Base-by-base conservation (phyloP, 1,284 basidiomycete species). In the Tetrapyrgos nigripes region DNA sequence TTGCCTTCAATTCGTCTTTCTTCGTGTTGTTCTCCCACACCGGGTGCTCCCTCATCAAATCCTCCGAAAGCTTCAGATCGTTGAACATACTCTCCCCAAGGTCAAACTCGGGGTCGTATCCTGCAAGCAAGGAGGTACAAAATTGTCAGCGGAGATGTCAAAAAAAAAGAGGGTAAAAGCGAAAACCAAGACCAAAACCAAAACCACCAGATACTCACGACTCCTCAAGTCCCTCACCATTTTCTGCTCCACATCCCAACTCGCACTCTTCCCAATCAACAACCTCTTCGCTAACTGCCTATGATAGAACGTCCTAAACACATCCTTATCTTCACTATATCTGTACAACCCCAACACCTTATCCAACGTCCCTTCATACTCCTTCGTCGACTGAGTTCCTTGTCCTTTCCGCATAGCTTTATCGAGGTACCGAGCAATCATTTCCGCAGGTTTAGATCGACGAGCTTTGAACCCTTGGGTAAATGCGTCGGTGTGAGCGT, bases 221-320 rank as follows among this genome's bases (percentile, higher is more conserved):
- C 94, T 89, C 76, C 94, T 94, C 63, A 99, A 80, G 75, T 91
- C 93, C 73, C 92, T 87, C 56, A 99, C 80, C 83, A 98, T 92
- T 40, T 83, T 85, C 66, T 89, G 87, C 79, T 99, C 97, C 67
- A 96, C 91, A 70, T 98, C 96, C 66, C 95, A 89, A 6, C 90
- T 93, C 0, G 97, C 96, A 53, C 91, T 94, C 70, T 90, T 90
- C 66, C 89, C 88, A 19, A 98, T 80, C 37, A 99, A 77, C 56
- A 99, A 72, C 37, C 97, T 85, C 78, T 94, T 97, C 19, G 96
- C 93, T 54, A 99, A 79, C 49, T 90, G 87, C 9, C 93, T 87
- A 70, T 93, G 92, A 75, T 98, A 99, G 76, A 97, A 98, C 29
- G 92, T 92, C 67, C 96, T 89, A 76, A 98, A 98, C 19, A 96